phyloP scores from a whole-genome alignment of 1,139 yeast genomes.

The Yamadazyma friedrichii region DNA sequence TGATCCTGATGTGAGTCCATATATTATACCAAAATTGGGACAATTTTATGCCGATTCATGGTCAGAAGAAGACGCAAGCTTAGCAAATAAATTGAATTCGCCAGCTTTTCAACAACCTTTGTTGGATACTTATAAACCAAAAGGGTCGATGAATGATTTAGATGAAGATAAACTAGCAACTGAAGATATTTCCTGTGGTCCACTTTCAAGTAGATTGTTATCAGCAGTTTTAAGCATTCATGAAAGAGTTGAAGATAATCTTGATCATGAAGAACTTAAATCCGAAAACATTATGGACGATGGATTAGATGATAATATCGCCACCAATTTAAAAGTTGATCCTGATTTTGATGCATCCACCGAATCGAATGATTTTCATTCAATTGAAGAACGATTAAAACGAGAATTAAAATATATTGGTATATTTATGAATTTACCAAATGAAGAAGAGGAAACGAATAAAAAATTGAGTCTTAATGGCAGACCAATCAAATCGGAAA shows the following conservation, averaged over 20 bases:
- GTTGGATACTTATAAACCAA: constrained; percentile 52
- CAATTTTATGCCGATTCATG: constrained; percentile 77
- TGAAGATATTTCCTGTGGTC: constrained; percentile 86
- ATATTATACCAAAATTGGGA: constrained; percentile 80
- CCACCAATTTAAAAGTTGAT: constrained; percentile 35
- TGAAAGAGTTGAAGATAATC: constrained; percentile 32
- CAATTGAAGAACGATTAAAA: constrained; percentile 83
- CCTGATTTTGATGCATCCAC: constrained; percentile 36
- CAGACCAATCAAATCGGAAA: constrained; percentile 19
- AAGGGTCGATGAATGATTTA: constrained; percentile 59
- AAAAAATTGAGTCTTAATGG: constrained; percentile 22
- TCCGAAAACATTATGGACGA: constrained; percentile 6
- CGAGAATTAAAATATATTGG: constrained; percentile 90
- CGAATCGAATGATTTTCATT: constrained; percentile 59
- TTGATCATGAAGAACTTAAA: constrained; percentile 15
- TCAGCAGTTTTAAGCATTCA: constrained; percentile 72
- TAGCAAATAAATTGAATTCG: constrained; percentile 39
- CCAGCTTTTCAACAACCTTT: constrained; percentile 40
- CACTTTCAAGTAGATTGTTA: constrained; percentile 78
- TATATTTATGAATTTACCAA: constrained; percentile 67
- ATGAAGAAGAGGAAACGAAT: constrained; percentile 24
- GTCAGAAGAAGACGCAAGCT: constrained; percentile 74
- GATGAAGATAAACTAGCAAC: constrained; percentile 66
- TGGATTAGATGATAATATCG: constrained; percentile 33
- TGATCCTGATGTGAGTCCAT: constrained; percentile 68